Percentiles rank a stretch among this genome's conserved stretches.
Conservation (phyloP, 345 rosid genomes). For the Ceriops decandra region DNA sequence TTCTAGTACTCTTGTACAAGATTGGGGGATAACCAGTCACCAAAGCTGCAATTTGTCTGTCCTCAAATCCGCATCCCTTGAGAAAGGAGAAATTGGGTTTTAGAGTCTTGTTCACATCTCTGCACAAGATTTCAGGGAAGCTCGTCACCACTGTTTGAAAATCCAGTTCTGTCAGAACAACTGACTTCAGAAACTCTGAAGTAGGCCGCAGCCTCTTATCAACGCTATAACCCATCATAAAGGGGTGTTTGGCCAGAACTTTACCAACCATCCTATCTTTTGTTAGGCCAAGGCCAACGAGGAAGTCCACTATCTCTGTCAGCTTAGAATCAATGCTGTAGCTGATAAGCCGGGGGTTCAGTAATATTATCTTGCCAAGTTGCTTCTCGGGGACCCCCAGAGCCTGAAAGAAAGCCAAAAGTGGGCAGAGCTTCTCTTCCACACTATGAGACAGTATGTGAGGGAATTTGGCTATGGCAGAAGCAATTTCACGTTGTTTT, state of each 20-base stretch:
- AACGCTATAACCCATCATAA: constrained; percentile 69
- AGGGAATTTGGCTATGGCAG: constrained; percentile 65
- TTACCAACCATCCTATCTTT: constrained; percentile 60
- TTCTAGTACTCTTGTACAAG: constrained; percentile 60
- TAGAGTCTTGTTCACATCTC: constrained; percentile 58
- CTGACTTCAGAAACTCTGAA: constrained; percentile 49
- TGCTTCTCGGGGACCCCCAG: constrained; percentile 68
- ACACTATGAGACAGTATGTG: constrained; percentile 71
- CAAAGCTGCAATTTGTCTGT: constrained; percentile 48
- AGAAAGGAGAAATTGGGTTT: constrained; percentile 50
- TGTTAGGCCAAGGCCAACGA: constrained; percentile 53
- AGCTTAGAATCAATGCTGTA: constrained; percentile 72
- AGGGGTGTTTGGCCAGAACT: constrained; percentile 61
- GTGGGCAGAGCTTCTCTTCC: constrained; percentile 79
- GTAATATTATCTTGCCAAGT: constrained; percentile 61
- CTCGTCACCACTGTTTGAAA: constrained; percentile 47
- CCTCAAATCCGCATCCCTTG: constrained; percentile 48
- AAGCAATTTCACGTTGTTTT: constrained; percentile 54
- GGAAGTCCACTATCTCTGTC: constrained; percentile 48
- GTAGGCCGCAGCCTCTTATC: constrained; percentile 57
- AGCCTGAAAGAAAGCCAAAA: constrained; percentile 76
- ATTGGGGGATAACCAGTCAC: constrained; percentile 64
- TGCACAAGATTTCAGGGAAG: constrained; percentile 65
- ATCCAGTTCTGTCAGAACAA: constrained; percentile 46
- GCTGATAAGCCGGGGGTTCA: constrained; percentile 73